Base-by-base conservation (phyloP, 129 eudicot genomes). In the Cynara cardunculus region DNA sequence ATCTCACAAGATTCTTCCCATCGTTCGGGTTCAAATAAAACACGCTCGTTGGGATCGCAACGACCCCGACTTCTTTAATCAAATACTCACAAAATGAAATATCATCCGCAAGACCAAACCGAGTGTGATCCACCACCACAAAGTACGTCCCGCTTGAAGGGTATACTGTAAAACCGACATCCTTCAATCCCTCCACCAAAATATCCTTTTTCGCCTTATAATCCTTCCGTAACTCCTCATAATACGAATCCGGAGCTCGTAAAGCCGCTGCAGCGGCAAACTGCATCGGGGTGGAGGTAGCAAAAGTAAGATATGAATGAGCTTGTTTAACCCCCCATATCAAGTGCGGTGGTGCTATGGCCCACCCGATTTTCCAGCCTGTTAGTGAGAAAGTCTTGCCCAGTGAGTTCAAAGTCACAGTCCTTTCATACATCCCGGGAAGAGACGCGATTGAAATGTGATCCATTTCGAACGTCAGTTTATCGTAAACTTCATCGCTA, bases 331-430 rank as follows among this genome's bases (percentile, higher is more conserved):
- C 89, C 0, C 99, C 99, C 99, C 99, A 96, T 2, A 93, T 85
- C 74, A 96, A 66, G 41, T 96, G 98, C 0, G 91, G 88, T 0
- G 99, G 98, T 8, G 98, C 98, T 83, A 96, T 89, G 37, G 99
- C 98, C 99, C 99, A 96, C 82, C 99, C 99, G 61, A 96, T 92
- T 74, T 96, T 96, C 99, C 98, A 96, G 12, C 99, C 99, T 0
- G 99, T 96, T 24, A 96, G 64, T 6, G 99, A 96, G 72, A 96
- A 96, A 0, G 99, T 96, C 88, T 96, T 96, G 68, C 99, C 99
- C 25, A 96, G 62, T 2, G 99, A 96, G 56, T 96, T 96, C 78
- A 93, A 1, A 6, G 99, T 96, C 21, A 96, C 96, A 0, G 99
- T 96, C 72, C 98, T 80, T 32, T 93, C 99, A n/a, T 85, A 96